Base-by-base conservation (phyloP, 257 asterid species). In the Coffea eugenioides region DNA sequence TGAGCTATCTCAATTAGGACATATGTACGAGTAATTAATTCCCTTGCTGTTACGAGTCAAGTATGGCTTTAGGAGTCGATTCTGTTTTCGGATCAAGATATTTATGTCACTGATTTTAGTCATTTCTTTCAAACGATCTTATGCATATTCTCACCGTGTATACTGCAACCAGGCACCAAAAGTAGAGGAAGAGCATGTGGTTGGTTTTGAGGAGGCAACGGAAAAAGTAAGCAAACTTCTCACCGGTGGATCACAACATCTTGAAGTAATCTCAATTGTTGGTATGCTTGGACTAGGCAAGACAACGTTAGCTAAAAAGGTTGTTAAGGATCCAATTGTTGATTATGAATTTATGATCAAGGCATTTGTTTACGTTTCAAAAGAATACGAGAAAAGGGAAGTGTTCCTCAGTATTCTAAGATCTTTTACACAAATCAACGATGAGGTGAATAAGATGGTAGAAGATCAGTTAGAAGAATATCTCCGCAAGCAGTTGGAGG, bases 291-390 rank as follows among this genome's bases (percentile, higher is more conserved):
- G 87, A n/a, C 78, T 80, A 7, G 97, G 94, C 16, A 88, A 92
- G 84, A 90, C 94, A n/a, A 92, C 94, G 2, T 69, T 90, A 34
- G 97, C 94, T 25, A 89, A 82, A 51, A 89, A 87, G 89, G 82
- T 90, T 2, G 88, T 84, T 12, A 86, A 89, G 69, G 90, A 87
- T 64, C 85, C 85, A 23, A 72, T 15, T 2, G 83, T 86, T 10
- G 88, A 83, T 21, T 89, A 78, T 10, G 85, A 88, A 21, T 92
- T 89, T 87, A 75, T 79, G 77, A 83, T 59, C 11, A 88, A 90
- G 1, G 91, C 86, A 2, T 91, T 91, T 90, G 89, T 87, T 16
- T 83, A 86, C 31, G 85, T 90, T 73, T 88, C 97, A 36, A 87
- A 87, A 79, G 91, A 90, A 14, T 90, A 86, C 0, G 85, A 84